These are phyloP conservation scores for Penicillium occitanis DNA, from an alignment of 2,329 filamentous ascomycete species.

Conservation along the genomic window DNA sequence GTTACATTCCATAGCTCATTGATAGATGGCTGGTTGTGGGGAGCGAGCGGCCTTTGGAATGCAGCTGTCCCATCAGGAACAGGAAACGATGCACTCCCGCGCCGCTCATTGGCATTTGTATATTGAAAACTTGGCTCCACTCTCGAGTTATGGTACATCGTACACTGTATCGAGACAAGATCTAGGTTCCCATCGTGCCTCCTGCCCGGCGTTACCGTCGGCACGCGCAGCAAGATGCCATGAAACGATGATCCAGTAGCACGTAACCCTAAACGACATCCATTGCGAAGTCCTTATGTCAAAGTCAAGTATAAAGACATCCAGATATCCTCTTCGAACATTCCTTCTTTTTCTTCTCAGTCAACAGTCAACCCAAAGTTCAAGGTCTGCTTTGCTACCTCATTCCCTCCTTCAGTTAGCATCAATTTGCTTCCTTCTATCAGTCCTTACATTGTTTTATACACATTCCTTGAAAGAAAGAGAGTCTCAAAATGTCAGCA, in stretches of 20 bases:
- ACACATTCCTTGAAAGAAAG: not conserved
- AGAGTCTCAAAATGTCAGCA: constrained; percentile 15
- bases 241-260: constrained; percentile 3
- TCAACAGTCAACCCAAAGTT: not conserved
- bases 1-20: constrained; percentile 20
- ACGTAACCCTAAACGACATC: constrained; percentile 15
- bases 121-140: not conserved
- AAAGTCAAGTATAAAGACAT: constrained; percentile 11
- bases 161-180: not conserved
- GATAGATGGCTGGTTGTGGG: constrained; percentile 18
- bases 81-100: constrained; percentile 9
- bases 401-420: constrained; percentile 11
- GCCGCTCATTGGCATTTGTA: constrained; percentile 10
- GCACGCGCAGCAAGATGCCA: not conserved
- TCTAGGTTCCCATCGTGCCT: not conserved
- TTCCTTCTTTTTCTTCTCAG: not conserved
- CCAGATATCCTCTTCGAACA: not conserved
- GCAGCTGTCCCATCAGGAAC: constrained; percentile 5
- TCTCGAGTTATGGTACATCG: not conserved
- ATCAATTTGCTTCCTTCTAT: not conserved
- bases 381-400: constrained; percentile 3
- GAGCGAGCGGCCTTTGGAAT: constrained; percentile 15
- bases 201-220: not conserved
- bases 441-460: constrained; percentile 10
- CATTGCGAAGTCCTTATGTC: not conserved